Percentiles rank a stretch among this genome's conserved stretches.
These are phyloP conservation scores for Penicillium sp. DNA, from an alignment of 2,329 filamentous ascomycete genomes.

Conservation along the genomic window DNA sequence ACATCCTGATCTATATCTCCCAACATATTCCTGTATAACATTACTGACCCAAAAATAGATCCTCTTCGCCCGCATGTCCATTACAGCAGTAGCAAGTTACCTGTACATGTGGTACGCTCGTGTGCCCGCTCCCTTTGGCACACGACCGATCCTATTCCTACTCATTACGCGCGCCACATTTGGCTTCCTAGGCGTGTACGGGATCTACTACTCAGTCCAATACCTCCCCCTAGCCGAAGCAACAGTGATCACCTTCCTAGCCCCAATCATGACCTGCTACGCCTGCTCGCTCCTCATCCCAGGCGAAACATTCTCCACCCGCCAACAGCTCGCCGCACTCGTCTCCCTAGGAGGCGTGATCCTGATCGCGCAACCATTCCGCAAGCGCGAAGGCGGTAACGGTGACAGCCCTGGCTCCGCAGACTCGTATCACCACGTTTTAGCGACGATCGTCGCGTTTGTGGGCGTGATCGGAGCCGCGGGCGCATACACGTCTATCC, in stretches of 20 bases:
- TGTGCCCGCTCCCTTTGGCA: conserved; percentile 69
- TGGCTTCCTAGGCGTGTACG: conserved; percentile 77
- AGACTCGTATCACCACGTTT: conserved; percentile 64
- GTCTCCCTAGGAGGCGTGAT: conserved; percentile 77
- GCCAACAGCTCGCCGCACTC: conserved; percentile 73
- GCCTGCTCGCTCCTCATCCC: conserved; percentile 70
- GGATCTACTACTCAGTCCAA: conserved; percentile 71
- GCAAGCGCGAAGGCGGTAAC: conserved; percentile 10
- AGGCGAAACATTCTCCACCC: conserved; percentile 73
- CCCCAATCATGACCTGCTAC: conserved; percentile 76
- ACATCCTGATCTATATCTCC: neutral
- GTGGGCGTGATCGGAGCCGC: conserved; percentile 75
- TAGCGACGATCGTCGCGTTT: conserved; percentile 69
- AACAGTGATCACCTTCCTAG: conserved; percentile 84
- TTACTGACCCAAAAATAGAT: conserved; percentile 47
- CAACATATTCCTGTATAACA: neutral
- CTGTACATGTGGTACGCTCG: conserved; percentile 71
- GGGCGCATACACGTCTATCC: conserved; percentile 72
- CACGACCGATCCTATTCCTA: conserved; percentile 64
- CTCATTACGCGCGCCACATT: conserved; percentile 67
- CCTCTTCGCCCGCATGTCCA: conserved; percentile 73
- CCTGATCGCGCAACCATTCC: conserved; percentile 71
- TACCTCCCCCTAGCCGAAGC: conserved; percentile 85
- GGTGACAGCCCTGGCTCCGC: conserved; percentile 31
- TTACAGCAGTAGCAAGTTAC: conserved; percentile 67